Conservation (phyloP, 2,329 filamentous ascomycete genomes). For the Emergomyces orientalis region DNA sequence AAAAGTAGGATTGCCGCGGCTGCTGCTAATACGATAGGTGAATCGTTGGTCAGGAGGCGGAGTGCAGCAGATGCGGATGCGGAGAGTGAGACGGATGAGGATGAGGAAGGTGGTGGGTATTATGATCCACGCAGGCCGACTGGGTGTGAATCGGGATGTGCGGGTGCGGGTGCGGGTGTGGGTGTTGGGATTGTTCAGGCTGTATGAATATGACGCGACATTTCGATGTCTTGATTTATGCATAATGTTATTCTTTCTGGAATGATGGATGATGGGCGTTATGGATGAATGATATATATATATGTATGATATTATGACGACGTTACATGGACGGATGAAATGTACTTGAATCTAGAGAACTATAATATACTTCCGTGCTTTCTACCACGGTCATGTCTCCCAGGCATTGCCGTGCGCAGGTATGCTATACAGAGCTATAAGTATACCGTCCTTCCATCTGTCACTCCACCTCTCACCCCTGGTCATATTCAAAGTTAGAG, state of each 20-base stretch:
- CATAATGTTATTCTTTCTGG: background rate
- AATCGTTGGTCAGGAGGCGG: background rate
- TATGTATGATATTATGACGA: background rate
- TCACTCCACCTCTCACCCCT: background rate
- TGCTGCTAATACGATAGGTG: background rate
- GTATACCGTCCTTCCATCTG: background rate
- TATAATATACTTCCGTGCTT: background rate
- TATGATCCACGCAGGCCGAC: slow-evolving; percentile 47
- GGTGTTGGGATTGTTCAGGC: slow-evolving; percentile 13
- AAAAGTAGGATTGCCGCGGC: slow-evolving; percentile 18
- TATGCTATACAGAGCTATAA: background rate
- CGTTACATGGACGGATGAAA: background rate
- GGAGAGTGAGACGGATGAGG: slow-evolving; percentile 62
- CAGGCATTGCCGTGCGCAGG: background rate
- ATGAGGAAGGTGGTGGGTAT: slow-evolving; percentile 37
- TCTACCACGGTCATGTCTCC: background rate
- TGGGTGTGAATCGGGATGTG: slow-evolving; percentile 37
- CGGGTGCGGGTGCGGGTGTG: slow-evolving; percentile 25
- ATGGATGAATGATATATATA: background rate
- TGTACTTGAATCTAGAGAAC: background rate
- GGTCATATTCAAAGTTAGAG: background rate
- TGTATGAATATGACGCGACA: background rate
- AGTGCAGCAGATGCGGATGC: slow-evolving; percentile 48
- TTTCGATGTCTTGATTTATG: background rate
- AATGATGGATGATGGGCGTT: background rate